Evolutionary conservation across 441 rosid genomes (phyloP), one percentile per base, ranked within the genome.

Genomic region (Jatropha podagrica): DNA sequence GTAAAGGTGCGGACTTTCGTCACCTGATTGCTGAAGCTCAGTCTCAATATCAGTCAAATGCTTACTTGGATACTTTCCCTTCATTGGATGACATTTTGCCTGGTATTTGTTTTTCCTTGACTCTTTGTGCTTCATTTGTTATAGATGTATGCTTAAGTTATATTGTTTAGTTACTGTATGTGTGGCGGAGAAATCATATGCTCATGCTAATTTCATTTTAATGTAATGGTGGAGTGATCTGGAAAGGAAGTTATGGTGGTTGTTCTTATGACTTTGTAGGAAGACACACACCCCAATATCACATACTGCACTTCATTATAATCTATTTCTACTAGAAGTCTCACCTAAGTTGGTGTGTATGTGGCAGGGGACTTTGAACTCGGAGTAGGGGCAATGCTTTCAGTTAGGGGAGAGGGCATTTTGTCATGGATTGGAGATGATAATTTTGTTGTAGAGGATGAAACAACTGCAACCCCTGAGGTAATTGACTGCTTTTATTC

Each of bases 1-100:
- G 97, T 80, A 92, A 90, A 80, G 99, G 99, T 49, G 89, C 92
- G 3, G 97, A 92, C 80, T 92, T 86, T 76, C 46, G 75, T 44
- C 77, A 89, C 79, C 76, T 92, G 82, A 61, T 92, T 74, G 82
- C 86, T 15, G 97, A 95, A 87, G 97, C 97, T 77, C 84, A 77
- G 69, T 82, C 90, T 76, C 87, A 69, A 17, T 77, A 81, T 38
- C 81, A 72, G 66, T 83, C 87, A 48, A 77, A 77, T 71, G 72
- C 77, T 26, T 52, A 26, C 76, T 76, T 73, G 54, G 87, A 91
- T 75, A 60, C 73, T 59, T 61, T 86, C 32, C 71, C 82, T 52
- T 85, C 89, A n/a, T 40, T 90, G 61, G 88, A 83, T 44, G 93
- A 91, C 78, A 73, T 83, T 77, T 61, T 91, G 42, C 87, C 86